A percentile compares a stretch with the other conserved stretches of the same genome.
Conservation (phyloP, 192 early-diverging fungal species). For the Allomyces arbusculus region DNA sequence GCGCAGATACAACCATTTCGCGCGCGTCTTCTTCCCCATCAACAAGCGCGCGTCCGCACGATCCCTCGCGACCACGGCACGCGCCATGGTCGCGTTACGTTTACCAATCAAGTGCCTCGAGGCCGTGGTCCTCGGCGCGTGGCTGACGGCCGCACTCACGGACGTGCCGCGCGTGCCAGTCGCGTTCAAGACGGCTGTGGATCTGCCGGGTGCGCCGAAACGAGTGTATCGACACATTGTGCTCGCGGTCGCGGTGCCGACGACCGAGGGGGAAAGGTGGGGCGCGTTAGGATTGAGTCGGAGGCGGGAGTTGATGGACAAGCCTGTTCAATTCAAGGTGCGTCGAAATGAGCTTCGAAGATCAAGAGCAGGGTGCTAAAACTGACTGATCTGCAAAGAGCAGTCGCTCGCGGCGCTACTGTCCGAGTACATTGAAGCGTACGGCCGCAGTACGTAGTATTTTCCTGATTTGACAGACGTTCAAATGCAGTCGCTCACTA, state of each 20-base stretch:
- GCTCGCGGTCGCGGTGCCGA: conserved; percentile 8
- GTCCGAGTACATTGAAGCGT: conserved; percentile 12
- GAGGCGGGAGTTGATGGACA: conserved; percentile 18
- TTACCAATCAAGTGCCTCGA: conserved; percentile 31
- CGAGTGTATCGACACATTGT: conserved; percentile 20
- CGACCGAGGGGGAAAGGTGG: conserved; percentile 8
- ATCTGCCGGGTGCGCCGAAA: not conserved
- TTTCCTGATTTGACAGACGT: too few relatives aligned
- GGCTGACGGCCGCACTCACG: conserved; percentile 8
- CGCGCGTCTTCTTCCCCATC: conserved; percentile 15
- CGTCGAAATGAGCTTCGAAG: conserved; percentile 1
- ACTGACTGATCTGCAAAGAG: not conserved
- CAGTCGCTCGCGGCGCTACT: conserved; percentile 11
- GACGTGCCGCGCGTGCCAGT: conserved; percentile 14
- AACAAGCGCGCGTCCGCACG: conserved; percentile 9
- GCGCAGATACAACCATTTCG: conserved; percentile 16
- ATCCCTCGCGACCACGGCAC: conserved; percentile 8
- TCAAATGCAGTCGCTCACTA: not conserved
- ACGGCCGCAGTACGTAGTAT: conserved; percentile 10
- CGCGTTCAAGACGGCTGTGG: not conserved
- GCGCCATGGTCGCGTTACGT: conserved; percentile 11
- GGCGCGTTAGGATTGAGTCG: conserved; percentile 23
- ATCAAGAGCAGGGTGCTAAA: not conserved
- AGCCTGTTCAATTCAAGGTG: conserved; percentile 12
- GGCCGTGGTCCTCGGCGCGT: conserved; percentile 16